These are phyloP conservation scores for Mycena albidolilacea DNA, from an alignment of 768 basidiomycete species.

Conservation along the genomic window DNA sequence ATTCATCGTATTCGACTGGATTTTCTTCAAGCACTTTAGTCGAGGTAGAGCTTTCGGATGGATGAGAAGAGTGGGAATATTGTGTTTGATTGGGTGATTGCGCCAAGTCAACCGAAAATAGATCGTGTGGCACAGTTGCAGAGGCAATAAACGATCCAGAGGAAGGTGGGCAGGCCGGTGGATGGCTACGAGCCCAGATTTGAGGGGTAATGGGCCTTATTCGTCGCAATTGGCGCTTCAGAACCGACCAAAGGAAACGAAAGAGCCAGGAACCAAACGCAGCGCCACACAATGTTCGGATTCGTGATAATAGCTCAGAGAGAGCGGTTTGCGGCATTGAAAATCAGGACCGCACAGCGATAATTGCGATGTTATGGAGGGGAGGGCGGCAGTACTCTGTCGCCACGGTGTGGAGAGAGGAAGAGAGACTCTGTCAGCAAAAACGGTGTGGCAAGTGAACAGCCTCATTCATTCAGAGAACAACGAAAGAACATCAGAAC, in stretches of 20 bases:
- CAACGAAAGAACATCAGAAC: background rate
- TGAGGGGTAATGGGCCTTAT: background rate
- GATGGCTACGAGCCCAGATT: background rate
- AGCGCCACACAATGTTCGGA: background rate
- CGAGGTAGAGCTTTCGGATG: background rate
- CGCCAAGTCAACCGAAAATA: background rate
- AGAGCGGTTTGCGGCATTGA: conserved; percentile 1
- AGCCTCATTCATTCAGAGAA: background rate
- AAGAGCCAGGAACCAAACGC: background rate
- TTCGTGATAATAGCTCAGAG: background rate
- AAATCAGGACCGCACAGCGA: background rate
- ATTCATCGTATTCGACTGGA: background rate
- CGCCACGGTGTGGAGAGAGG: background rate
- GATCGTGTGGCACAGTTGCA: background rate
- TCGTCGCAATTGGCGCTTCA: background rate
- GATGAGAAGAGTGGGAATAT: background rate
- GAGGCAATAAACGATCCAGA: background rate
- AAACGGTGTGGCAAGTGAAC: background rate
- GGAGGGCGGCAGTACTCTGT: background rate
- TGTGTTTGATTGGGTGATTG: background rate
- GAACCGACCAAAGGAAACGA: conserved; percentile 3
- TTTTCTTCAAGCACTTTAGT: background rate
- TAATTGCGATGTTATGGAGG: background rate
- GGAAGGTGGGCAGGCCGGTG: background rate
- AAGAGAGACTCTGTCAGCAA: background rate